Evolutionary conservation across 176 grass and related monocot genomes (phyloP), one percentile per base, ranked within the genome.

Genomic region (Ensete glaucum): DNA sequence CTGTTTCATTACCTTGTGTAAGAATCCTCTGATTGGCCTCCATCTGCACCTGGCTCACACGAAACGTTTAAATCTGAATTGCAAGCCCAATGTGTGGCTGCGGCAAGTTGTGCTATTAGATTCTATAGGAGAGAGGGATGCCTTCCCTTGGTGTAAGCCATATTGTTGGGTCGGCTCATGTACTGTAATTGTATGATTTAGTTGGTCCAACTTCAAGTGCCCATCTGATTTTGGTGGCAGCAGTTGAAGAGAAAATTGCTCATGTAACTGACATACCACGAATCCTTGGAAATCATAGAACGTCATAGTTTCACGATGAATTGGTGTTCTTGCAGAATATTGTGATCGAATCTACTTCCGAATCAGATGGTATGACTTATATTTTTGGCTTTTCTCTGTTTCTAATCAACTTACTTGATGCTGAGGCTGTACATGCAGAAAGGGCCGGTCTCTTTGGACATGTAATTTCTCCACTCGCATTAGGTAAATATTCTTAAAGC

Each of bases 121-220:
- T 70, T 70, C 67, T 50, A 50, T 48, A 50, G 29, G 34, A 51
- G 48, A 70, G 29, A 51, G 43, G 8, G 3, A 50, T 50, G 43
- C 15, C 9, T 48, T 9, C 34, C 19, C 17, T 4, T 10, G 25
- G 7, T 51, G 43, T 19, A 60, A 60, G 57, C 57, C n/a, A 60
- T n/a, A n/a, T 49, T 50, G 27, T 20, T 11, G 48, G 16, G 34
- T 21, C 51, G 25, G 67, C 7, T 20, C 43, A 50, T 70, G 67
- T 52, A 52, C 51, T 20, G 51, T 70, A 70, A 70, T 70, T 70
- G 67, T 51, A 51, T 70, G 43, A 70, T 70, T 51, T 65, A 65
- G 22, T 11, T 11, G 20, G 63, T 65, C 11, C 26, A 26, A 26
- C 27, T 65, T 65, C 63, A 25, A 26, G 12, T 65, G 63, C 23